A percentile compares a stretch with the other conserved stretches of the same genome.
phyloP scores from a whole-genome alignment of 257 asterid genomes.

The Solanum tacnaense region DNA sequence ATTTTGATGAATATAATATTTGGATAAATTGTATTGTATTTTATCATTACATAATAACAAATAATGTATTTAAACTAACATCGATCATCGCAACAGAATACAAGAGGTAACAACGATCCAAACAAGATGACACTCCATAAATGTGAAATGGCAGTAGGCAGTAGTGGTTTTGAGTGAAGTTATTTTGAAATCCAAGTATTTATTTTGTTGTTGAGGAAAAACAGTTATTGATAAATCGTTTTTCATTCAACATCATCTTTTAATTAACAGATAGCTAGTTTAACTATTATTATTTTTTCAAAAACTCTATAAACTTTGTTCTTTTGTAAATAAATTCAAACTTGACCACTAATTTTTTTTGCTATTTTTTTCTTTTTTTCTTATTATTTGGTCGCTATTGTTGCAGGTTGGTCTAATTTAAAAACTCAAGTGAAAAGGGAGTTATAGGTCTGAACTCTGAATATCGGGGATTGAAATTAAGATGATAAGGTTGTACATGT shows the following conservation, averaged over 20 bases:
- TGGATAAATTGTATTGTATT: too few relatives aligned
- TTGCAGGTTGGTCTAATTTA: conserved; percentile 34
- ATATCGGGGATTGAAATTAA: too few relatives aligned
- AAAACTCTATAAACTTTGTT: neutral
- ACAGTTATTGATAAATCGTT: conserved; percentile 13
- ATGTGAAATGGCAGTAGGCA: too few relatives aligned
- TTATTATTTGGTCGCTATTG: neutral
- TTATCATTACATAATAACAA: neutral
- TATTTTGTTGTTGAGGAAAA: conserved; percentile 42
- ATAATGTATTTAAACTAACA: neutral
- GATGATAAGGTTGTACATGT: too few relatives aligned
- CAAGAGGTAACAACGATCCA: too few relatives aligned
- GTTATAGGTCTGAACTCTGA: too few relatives aligned
- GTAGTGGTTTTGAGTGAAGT: neutral
- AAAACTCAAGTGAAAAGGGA: too few relatives aligned
- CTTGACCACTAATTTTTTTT: neutral
- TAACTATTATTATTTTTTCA: too few relatives aligned
- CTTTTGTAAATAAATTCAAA: neutral
- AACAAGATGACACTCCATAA: too few relatives aligned
- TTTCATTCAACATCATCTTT: neutral
- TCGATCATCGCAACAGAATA: too few relatives aligned
- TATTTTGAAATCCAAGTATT: neutral
- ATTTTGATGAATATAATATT: too few relatives aligned
- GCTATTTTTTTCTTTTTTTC: neutral
- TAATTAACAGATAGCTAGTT: neutral